Evolutionary conservation across 371 early-diverging fungal genomes (phyloP).

Genomic region (Mucor sp.): DNA sequence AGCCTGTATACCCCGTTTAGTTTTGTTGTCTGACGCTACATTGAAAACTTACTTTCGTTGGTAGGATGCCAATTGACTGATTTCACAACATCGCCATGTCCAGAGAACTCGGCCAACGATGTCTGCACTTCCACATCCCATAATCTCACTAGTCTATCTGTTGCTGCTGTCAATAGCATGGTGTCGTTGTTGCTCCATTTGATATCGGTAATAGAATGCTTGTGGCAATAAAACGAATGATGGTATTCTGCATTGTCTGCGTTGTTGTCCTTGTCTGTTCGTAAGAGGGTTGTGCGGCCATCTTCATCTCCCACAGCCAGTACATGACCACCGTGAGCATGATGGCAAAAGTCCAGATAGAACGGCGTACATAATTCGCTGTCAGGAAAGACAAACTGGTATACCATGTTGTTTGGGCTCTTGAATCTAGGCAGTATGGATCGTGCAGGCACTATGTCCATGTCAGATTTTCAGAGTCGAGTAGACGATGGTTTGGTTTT

Average conservation of each 20-base stretch:
- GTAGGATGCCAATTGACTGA: conserved; percentile 55
- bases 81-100: conserved; percentile 60
- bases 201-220: conserved; percentile 62
- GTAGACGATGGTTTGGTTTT: neutral
- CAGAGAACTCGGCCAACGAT: conserved; percentile 45
- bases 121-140: conserved; percentile 62
- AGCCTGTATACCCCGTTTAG: conserved; percentile 30
- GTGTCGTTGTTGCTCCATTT: conserved; percentile 61
- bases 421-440: conserved; percentile 8
- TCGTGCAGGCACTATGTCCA: conserved; percentile 12
- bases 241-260: conserved; percentile 25
- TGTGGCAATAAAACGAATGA: conserved; percentile 34
- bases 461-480: neutral
- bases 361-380: conserved; percentile 21
- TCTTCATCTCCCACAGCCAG: conserved; percentile 72
- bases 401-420: conserved; percentile 5
- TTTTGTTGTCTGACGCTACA: neutral
- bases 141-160: conserved; percentile 58
- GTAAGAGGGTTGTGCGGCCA: conserved; percentile 53
- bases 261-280: conserved; percentile 50
- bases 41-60: conserved; percentile 52
- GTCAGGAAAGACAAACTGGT: conserved; percentile 24
- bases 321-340: conserved; percentile 37
- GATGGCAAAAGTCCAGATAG: conserved; percentile 17
- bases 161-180: conserved; percentile 58